Percentiles rank a stretch among this genome's conserved stretches.
Evolutionary conservation across 306 rosid genomes (phyloP).

Genomic region (Casuarina cunninghamiana): DNA sequence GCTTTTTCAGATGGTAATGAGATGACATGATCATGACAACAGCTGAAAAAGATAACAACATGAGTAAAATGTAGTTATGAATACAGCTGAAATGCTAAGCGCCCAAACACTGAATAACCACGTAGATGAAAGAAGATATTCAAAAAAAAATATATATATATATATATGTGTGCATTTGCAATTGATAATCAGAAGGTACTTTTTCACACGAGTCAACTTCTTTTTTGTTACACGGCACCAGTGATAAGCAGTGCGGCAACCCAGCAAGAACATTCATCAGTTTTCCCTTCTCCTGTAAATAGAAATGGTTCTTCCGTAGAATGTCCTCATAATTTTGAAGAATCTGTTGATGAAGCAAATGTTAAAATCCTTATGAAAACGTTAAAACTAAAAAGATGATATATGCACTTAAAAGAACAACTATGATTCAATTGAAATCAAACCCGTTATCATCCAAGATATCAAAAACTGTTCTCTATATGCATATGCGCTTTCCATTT

Average conservation of each 20-base stretch:
- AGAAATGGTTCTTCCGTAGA: slow-evolving; percentile 62
- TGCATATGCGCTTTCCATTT: not conserved
- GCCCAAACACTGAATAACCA: slow-evolving; percentile 1
- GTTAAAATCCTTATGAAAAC: slow-evolving; percentile 13
- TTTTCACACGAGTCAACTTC: slow-evolving; percentile 51
- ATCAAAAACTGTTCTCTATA: not conserved
- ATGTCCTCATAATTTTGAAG: slow-evolving; percentile 76
- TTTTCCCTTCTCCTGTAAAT: slow-evolving; percentile 70
- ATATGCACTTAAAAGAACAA: not conserved
- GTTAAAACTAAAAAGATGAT: slow-evolving; percentile 8
- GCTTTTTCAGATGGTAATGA: not conserved
- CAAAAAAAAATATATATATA: slow-evolving; percentile 5
- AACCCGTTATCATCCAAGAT: not conserved
- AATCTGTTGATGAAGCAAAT: slow-evolving; percentile 55
- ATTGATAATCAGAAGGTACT: slow-evolving; percentile 40
- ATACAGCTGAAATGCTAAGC: slow-evolving; percentile 1
- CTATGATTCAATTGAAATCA: not conserved
- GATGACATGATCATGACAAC: not conserved
- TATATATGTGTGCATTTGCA: slow-evolving; percentile 14
- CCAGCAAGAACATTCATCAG: slow-evolving; percentile 69
- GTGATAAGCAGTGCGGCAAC: slow-evolving; percentile 70
- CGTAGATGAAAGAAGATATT: too few relatives aligned
- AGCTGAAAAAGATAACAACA: not conserved
- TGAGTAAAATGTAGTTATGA: slow-evolving; percentile 8
- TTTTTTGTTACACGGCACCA: slow-evolving; percentile 70